Evolutionary conservation across 2,329 filamentous ascomycete species (phyloP).

Genomic region (Neurospora sp.): DNA sequence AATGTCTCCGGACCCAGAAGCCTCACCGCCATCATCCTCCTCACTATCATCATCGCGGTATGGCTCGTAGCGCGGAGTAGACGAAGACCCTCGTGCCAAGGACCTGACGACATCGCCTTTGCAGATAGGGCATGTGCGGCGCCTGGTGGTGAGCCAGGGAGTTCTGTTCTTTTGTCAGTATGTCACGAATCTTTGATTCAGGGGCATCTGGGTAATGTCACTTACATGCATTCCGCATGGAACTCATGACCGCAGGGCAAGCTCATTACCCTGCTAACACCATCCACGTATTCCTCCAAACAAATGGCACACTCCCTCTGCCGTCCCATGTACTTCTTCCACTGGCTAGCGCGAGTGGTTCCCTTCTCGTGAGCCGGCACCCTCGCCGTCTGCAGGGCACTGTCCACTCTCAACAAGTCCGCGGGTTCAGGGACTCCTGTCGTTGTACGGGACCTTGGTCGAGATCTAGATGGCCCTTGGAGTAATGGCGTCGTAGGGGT

Average conservation of each 20-base stretch:
- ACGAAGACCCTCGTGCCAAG: slow-evolving; percentile 44
- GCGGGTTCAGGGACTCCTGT: slow-evolving; percentile 47
- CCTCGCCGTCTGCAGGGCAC: slow-evolving; percentile 29
- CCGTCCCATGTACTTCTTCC: slow-evolving; percentile 57
- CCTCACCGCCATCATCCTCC: slow-evolving; percentile 26
- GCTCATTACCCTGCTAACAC: slow-evolving; percentile 91
- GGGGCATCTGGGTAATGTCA: slow-evolving; percentile 20
- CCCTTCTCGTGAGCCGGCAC: slow-evolving; percentile 39
- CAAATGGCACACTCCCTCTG: slow-evolving; percentile 92
- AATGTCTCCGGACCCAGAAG: slow-evolving; percentile 9
- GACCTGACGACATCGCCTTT: slow-evolving; percentile 88
- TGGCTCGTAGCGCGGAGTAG: slow-evolving; percentile 42
- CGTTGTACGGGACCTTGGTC: slow-evolving; percentile 56
- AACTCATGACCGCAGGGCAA: slow-evolving; percentile 96
- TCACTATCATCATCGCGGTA: slow-evolving; percentile 45
- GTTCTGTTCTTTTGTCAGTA: slow-evolving; percentile 49
- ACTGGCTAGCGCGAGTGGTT: slow-evolving; percentile 36
- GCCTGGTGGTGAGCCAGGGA: slow-evolving; percentile 89
- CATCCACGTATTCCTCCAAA: slow-evolving; percentile 90
- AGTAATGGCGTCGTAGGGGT: slow-evolving; percentile 68
- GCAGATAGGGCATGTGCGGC: slow-evolving; percentile 96
- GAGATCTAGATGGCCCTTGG: slow-evolving; percentile 41
- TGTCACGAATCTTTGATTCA: not conserved
- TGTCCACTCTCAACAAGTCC: slow-evolving; percentile 33
- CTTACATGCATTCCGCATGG: slow-evolving; percentile 97